Evolutionary conservation across 1,284 basidiomycete genomes (phyloP).

Genomic region (Schizopora paradoxa): DNA sequence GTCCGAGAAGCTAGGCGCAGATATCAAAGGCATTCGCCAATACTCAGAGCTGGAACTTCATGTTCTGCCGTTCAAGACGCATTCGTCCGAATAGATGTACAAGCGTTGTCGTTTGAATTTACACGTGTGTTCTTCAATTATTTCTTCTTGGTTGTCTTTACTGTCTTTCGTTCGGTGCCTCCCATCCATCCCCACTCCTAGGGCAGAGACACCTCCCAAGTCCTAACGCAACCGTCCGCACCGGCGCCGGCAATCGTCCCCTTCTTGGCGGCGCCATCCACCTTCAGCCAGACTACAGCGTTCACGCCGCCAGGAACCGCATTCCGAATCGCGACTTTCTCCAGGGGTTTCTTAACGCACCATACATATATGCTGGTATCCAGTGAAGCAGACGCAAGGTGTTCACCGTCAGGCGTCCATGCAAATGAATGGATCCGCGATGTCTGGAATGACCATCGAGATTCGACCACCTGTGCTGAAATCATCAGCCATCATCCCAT

Average conservation of each 20-base stretch:
- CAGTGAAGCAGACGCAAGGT: conserved; percentile 83
- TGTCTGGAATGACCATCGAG: conserved; percentile 86
- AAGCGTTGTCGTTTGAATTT: no score
- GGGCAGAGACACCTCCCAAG: conserved; percentile 54
- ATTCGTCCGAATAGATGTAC: no score
- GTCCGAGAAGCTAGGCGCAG: no score
- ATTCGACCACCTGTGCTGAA: conserved; percentile 47
- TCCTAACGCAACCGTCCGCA: conserved; percentile 77
- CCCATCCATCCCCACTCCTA: no score
- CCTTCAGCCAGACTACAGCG: conserved; percentile 73
- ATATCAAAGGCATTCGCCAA: no score
- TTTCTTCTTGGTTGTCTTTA: no score
- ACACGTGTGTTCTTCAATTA: no score
- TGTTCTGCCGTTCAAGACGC: no score
- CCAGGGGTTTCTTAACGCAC: conserved; percentile 72
- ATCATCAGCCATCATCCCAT: conserved; percentile 1
- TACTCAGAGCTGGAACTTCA: no score
- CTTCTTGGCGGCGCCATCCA: conserved; percentile 29
- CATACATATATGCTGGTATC: conserved; percentile 93
- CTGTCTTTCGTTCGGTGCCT: no score
- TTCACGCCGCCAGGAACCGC: conserved; percentile 80
- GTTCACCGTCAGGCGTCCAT: conserved; percentile 70
- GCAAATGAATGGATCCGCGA: conserved; percentile 76
- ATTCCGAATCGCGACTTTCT: conserved; percentile 82
- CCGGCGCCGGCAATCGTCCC: conserved; percentile 68